Base-by-base conservation (phyloP, 257 asterid genomes). In the Striga asiatica region DNA sequence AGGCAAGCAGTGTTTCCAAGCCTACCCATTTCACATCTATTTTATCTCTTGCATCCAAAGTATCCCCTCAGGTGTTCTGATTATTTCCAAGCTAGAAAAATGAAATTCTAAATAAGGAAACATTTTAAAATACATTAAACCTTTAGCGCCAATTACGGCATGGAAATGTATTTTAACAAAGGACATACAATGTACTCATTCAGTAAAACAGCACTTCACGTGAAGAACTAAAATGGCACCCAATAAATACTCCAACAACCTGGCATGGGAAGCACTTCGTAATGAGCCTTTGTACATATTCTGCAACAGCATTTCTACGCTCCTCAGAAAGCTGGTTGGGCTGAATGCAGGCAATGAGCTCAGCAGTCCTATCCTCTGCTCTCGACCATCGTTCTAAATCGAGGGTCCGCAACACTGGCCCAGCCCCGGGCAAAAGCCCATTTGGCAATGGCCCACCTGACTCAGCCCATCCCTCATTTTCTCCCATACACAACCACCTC, bases 281-380 rank as follows among this genome's bases (percentile, higher is more conserved):
- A 24, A 91, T 86, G 50, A 86, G 96, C 50, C 82, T 71, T 74
- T 81, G 88, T 56, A 86, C 96, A 51, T 91, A 87, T 66, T 83
- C 81, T n/a, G 92, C 95, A 72, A 91, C 98, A 0, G 95, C 95
- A 69, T 78, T 83, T 66, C 98, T 68, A 23, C 85, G 88, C 69
- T 81, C 94, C 75, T 91, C 96, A 0, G 98, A 86, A 2, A 79
- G 80, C 41, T 68, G 84, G 69, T 83, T 84, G 16, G 98, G 98
- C 67, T 91, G 91, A 59, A 91, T 87, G 77, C 96, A 76, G 64
- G 78, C 82, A 69, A 91, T 84, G 60, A 91, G 95, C 74, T 91
- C 94, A 11, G 91, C 84, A 25, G 84, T 87, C 66, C 96, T 80
- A 74, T 78, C 94, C 83, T 91, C 98, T 5, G 94, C 96, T 66